phyloP scores from a whole-genome alignment of 192 early-diverging fungal genomes.

The Chytriomyces hyalinus region DNA sequence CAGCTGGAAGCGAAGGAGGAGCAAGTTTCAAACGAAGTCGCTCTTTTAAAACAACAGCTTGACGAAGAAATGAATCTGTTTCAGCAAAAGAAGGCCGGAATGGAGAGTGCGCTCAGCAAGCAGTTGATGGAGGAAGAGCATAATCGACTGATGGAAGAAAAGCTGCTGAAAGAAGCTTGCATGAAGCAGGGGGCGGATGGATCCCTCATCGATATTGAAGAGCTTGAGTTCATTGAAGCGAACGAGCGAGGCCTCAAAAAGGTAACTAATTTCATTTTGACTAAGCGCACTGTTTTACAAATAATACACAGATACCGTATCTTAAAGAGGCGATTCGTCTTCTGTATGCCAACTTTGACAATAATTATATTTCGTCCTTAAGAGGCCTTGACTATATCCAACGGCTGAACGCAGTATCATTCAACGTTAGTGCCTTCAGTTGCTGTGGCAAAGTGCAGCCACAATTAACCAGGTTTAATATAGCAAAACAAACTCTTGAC shows the following conservation, averaged over 20 bases:
- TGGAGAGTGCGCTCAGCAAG: conserved; percentile 10
- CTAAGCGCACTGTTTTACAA: background rate
- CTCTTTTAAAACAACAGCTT: conserved; percentile 1
- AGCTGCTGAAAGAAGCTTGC: conserved; percentile 12
- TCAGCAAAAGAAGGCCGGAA: conserved; percentile 14
- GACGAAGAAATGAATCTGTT: conserved; percentile 7
- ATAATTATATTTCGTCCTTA: conserved; percentile 19
- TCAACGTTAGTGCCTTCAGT: conserved; percentile 10
- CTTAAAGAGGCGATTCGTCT: conserved; percentile 29
- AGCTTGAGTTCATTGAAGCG: conserved; percentile 30
- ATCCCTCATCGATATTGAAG: conserved; percentile 20
- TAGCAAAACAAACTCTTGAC: conserved; percentile 28
- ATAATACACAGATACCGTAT: conserved; percentile 22
- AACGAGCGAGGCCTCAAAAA: conserved; percentile 19
- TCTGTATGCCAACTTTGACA: conserved; percentile 30
- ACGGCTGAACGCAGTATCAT: conserved; percentile 19
- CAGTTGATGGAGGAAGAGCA: conserved; percentile 29
- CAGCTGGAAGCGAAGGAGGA: conserved; percentile 1
- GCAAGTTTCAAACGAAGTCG: conserved; percentile 10
- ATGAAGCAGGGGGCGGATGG: conserved; percentile 5
- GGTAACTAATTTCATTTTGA: conserved; percentile 12
- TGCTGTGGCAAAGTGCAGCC: background rate
- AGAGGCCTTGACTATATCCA: conserved; percentile 29
- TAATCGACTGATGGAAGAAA: conserved; percentile 26
- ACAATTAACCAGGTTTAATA: background rate